phyloP scores from a whole-genome alignment of 2,329 filamentous ascomycete species.

The Colletotrichum tanaceti region DNA sequence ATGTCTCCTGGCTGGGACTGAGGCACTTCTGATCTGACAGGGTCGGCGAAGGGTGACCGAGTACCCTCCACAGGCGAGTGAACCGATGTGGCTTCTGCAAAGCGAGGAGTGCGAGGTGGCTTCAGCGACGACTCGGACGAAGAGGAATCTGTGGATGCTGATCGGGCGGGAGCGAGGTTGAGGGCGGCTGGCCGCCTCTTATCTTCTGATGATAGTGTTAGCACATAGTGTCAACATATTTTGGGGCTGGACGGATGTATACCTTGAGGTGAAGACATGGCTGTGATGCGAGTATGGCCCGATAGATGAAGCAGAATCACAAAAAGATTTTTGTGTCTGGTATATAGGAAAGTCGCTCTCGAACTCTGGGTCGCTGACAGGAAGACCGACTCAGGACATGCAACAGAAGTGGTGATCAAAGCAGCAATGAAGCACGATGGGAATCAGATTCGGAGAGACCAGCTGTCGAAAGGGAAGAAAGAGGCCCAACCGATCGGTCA shows the following conservation, averaged over 20 bases:
- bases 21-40: slow-evolving; percentile 66
- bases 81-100: slow-evolving; percentile 83
- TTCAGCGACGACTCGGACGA: slow-evolving; percentile 70
- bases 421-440: slow-evolving; percentile 52
- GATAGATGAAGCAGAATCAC: slow-evolving; percentile 34
- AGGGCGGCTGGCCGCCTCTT: slow-evolving; percentile 68
- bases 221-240: slow-evolving; percentile 40
- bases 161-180: slow-evolving; percentile 62
- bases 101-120: slow-evolving; percentile 79
- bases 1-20: slow-evolving; percentile 84
- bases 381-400: slow-evolving; percentile 43
- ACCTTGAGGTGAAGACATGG: slow-evolving; percentile 57
- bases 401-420: slow-evolving; percentile 45
- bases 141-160: slow-evolving; percentile 62
- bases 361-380: slow-evolving; percentile 11
- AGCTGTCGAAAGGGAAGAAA: slow-evolving; percentile 64
- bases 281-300: slow-evolving; percentile 40
- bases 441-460: slow-evolving; percentile 61
- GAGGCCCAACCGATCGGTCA: slow-evolving; percentile 49
- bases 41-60: slow-evolving; percentile 69
- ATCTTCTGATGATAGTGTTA: slow-evolving; percentile 58
- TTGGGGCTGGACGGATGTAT: slow-evolving; percentile 45
- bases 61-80: slow-evolving; percentile 77
- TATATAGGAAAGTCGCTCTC: slow-evolving; percentile 42
- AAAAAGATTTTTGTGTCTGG: slow-evolving; percentile 12